These are phyloP conservation scores for Dipodascopsis uninucleata DNA, from an alignment of 805 yeast genomes.

Conservation along the genomic window DNA sequence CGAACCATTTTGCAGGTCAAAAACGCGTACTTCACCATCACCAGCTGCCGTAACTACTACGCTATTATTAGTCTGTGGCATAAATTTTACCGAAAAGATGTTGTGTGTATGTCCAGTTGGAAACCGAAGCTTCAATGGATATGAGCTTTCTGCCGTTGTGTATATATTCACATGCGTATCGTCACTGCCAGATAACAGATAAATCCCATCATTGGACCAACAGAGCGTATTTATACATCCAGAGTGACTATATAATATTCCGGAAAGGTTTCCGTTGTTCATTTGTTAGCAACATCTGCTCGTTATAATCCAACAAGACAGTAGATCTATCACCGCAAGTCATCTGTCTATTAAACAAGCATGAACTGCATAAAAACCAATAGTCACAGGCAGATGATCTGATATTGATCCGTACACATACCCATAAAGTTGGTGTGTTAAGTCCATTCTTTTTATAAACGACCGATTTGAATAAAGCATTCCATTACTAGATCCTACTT, in stretches of 20 bases:
- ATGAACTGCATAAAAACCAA: too few relatives aligned
- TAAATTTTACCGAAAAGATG: conserved; percentile 25
- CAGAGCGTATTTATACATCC: conserved; percentile 27
- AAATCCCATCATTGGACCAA: conserved; percentile 26
- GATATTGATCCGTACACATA: too few relatives aligned
- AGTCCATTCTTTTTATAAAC: too few relatives aligned
- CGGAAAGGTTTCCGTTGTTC: background rate
- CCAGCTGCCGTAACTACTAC: conserved; percentile 22
- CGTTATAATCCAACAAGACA: too few relatives aligned
- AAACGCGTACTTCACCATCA: conserved; percentile 22
- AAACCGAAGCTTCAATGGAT: conserved; percentile 18
- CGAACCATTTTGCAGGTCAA: conserved; percentile 22
- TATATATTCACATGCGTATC: conserved; percentile 26
- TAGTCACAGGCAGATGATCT: too few relatives aligned
- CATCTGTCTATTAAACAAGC: too few relatives aligned
- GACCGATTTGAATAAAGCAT: too few relatives aligned
- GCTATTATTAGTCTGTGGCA: conserved; percentile 22
- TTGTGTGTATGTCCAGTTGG: conserved; percentile 26
- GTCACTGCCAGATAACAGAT: conserved; percentile 27
- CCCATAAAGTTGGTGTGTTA: too few relatives aligned
- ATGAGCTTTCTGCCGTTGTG: conserved; percentile 16
- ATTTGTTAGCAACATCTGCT: background rate
- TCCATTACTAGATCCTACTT: too few relatives aligned
- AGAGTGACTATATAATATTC: conserved; percentile 11
- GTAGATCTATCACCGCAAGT: too few relatives aligned